phyloP scores from a whole-genome alignment of 306 rosid genomes.

The Morella rubra region DNA sequence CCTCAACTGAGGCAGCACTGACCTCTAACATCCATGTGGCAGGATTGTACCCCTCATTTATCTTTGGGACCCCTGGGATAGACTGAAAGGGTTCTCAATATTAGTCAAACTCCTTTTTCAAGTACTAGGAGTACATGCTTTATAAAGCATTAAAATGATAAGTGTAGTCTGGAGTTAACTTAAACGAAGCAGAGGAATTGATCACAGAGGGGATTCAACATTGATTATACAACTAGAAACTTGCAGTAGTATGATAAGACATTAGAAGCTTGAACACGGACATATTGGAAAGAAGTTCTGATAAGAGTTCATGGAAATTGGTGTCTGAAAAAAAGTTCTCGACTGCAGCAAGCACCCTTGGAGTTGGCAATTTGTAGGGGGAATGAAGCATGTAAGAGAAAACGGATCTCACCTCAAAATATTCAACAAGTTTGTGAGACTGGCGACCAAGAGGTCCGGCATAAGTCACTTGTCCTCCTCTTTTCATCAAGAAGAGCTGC shows the following conservation, averaged over 20 bases:
- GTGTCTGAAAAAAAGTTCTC: neutral
- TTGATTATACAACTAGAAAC: neutral
- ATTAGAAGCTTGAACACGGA: neutral
- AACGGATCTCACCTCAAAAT: slow-evolving; percentile 45
- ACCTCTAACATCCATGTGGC: slow-evolving; percentile 55
- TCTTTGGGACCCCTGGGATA: slow-evolving; percentile 45
- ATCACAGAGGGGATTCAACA: neutral
- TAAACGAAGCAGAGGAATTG: neutral
- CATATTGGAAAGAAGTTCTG: neutral
- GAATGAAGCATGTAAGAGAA: neutral
- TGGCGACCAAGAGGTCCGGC: slow-evolving; percentile 52
- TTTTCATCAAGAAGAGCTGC: slow-evolving; percentile 55
- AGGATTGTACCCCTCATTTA: slow-evolving; percentile 47
- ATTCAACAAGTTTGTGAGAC: slow-evolving; percentile 44
- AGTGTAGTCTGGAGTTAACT: neutral
- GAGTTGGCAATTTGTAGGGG: neutral
- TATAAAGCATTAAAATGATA: neutral
- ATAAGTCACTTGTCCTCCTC: slow-evolving; percentile 56
- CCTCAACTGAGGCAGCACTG: slow-evolving; percentile 40
- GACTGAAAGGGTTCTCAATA: slow-evolving; percentile 7
- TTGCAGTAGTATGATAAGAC: neutral
- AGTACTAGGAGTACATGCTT: neutral
- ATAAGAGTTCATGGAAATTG: neutral
- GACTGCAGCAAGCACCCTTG: neutral
- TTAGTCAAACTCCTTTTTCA: neutral